Percentiles rank a stretch among this genome's conserved stretches.
Evolutionary conservation across 2,329 filamentous ascomycete genomes (phyloP).

Genomic region (Sclerotinia subarctica): DNA sequence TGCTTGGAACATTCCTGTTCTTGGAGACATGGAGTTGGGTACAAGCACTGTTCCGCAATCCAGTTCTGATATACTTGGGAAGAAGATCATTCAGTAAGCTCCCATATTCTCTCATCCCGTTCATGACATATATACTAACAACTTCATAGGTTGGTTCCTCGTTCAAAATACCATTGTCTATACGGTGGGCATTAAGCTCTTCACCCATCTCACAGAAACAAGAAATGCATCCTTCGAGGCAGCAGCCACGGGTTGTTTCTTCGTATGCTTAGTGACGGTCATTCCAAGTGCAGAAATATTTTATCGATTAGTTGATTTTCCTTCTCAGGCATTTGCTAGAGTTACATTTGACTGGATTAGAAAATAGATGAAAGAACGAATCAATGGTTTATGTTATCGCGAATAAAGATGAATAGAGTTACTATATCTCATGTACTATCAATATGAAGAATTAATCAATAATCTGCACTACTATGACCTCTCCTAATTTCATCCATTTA

Average conservation of each 20-base stretch:
- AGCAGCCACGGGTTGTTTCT: constrained; percentile 16
- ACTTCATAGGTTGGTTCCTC: constrained; percentile 42
- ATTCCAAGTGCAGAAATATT: constrained; percentile 23
- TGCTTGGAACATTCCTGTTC: constrained; percentile 43
- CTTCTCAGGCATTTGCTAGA: constrained; percentile 21
- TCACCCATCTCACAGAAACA: constrained; percentile 12
- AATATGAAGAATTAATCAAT: neutral
- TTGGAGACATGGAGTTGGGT: constrained; percentile 42
- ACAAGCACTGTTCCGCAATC: constrained; percentile 40
- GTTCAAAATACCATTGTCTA: constrained; percentile 44
- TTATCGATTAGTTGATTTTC: constrained; percentile 24
- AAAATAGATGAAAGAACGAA: neutral
- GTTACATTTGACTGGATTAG: constrained; percentile 20
- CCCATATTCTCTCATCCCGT: neutral
- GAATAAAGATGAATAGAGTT: neutral
- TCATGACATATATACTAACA: neutral
- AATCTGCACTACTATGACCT: neutral
- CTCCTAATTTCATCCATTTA: too few species aligned
- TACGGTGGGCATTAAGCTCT: constrained; percentile 43
- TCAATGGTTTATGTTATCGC: neutral
- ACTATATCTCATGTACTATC: neutral
- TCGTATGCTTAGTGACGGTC: constrained; percentile 18
- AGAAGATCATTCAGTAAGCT: constrained; percentile 45
- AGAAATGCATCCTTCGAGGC: constrained; percentile 1
- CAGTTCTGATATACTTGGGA: constrained; percentile 42